Conservation (phyloP, 805 yeast genomes). For the Saccharomycopsis sp. region DNA sequence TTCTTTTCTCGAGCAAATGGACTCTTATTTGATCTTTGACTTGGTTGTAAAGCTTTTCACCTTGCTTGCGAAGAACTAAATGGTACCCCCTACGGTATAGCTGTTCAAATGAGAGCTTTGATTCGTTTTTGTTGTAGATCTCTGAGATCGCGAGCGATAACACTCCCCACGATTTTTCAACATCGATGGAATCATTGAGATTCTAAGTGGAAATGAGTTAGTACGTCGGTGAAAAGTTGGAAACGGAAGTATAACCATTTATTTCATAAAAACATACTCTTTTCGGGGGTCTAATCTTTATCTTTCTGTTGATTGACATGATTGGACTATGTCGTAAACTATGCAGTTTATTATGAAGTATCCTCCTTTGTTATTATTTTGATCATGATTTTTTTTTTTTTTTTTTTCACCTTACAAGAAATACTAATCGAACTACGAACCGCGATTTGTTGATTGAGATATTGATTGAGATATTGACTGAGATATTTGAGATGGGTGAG, state of each 20-base stretch:
- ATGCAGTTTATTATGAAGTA: too few species aligned
- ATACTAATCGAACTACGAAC: too few species aligned
- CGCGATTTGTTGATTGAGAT: too few species aligned
- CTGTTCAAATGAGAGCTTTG: constrained; percentile 71
- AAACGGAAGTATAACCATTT: background rate
- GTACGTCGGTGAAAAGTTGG: background rate
- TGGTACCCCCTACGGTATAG: constrained; percentile 73
- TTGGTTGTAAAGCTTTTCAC: constrained; percentile 54
- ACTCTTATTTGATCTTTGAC: constrained; percentile 40
- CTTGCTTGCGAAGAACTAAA: constrained; percentile 61
- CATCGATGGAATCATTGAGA: constrained; percentile 37
- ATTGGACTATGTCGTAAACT: too few species aligned
- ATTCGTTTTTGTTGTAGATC: constrained; percentile 64
- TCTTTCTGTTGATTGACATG: constrained; percentile 28
- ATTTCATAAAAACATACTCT: constrained; percentile 29
- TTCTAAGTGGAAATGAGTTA: constrained; percentile 21
- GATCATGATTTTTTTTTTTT: too few species aligned
- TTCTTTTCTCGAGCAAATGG: constrained; percentile 33
- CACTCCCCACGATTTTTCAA: constrained; percentile 57
- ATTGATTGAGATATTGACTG: too few species aligned
- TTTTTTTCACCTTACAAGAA: too few species aligned
- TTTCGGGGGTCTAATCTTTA: constrained; percentile 61
- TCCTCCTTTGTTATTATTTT: too few species aligned
- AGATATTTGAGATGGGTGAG: too few species aligned
- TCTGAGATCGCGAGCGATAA: constrained; percentile 60